These are phyloP conservation scores for Cerrena zonata DNA, from an alignment of 1,284 basidiomycete genomes.

Conservation along the genomic window DNA sequence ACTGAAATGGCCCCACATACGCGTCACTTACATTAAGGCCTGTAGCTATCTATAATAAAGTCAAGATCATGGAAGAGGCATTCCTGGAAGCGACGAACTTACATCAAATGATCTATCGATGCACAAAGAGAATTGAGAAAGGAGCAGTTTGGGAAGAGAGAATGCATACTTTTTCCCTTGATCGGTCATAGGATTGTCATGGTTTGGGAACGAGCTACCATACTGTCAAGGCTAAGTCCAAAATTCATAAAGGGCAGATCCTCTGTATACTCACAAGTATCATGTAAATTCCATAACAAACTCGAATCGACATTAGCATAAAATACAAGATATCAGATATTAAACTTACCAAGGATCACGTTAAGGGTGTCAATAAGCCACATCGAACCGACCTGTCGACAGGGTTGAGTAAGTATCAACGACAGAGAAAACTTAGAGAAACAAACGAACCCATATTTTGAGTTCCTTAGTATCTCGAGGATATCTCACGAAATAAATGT, in stretches of 20 bases:
- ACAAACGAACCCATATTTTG: too few relatives aligned
- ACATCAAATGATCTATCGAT: background rate
- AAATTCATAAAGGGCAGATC: too few relatives aligned
- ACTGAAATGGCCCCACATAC: background rate
- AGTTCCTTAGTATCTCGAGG: too few relatives aligned
- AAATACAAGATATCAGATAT: too few relatives aligned
- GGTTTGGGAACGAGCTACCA: background rate
- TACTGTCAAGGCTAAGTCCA: too few relatives aligned
- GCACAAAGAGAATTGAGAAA: background rate
- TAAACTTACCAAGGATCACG: constrained; percentile 2
- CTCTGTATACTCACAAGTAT: background rate
- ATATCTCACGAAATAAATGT: too few relatives aligned
- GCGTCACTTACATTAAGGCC: constrained; percentile 8
- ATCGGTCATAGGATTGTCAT: constrained; percentile 1
- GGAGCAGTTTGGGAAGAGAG: background rate
- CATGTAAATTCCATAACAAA: constrained; percentile 3
- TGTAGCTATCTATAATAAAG: constrained; percentile 1
- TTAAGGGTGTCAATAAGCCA: constrained; percentile 6
- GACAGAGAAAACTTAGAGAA: too few relatives aligned
- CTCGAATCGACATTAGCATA: too few relatives aligned
- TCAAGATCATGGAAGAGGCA: too few relatives aligned
- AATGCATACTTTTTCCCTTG: constrained; percentile 1
- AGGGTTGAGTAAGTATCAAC: too few relatives aligned
- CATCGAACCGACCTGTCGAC: too few relatives aligned
- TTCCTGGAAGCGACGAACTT: too few relatives aligned